Conservation (phyloP, 2,329 filamentous ascomycete genomes). For the Magnaporthiopsis incrustans region DNA sequence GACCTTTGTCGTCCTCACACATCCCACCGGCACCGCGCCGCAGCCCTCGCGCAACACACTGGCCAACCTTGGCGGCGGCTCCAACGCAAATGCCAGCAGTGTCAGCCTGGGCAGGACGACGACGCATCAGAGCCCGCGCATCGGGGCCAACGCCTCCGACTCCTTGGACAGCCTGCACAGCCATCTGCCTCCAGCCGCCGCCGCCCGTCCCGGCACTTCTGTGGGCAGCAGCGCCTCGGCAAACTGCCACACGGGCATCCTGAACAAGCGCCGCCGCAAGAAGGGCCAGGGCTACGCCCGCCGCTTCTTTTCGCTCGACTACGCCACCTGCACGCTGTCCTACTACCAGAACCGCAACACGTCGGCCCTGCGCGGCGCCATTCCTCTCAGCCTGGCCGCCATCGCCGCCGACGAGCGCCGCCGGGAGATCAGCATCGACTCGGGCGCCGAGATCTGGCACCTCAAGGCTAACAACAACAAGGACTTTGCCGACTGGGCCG, state of each 20-base stretch:
- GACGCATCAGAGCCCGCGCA: slow-evolving; percentile 32
- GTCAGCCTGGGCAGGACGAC: slow-evolving; percentile 43
- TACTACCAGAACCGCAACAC: slow-evolving; percentile 96
- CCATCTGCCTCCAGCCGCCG: slow-evolving; percentile 21
- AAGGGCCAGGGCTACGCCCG: slow-evolving; percentile 88
- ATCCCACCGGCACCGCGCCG: slow-evolving; percentile 73
- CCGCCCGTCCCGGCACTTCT: not conserved
- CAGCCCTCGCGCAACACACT: slow-evolving; percentile 66
- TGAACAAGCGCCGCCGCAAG: slow-evolving; percentile 88
- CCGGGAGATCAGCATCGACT: slow-evolving; percentile 92
- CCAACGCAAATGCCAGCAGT: slow-evolving; percentile 33
- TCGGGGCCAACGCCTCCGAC: slow-evolving; percentile 38
- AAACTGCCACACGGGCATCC: slow-evolving; percentile 71
- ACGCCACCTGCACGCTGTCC: slow-evolving; percentile 85
- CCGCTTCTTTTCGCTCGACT: slow-evolving; percentile 93
- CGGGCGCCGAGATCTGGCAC: slow-evolving; percentile 95
- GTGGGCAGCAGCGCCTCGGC: slow-evolving; percentile 18
- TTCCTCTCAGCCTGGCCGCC: slow-evolving; percentile 83
- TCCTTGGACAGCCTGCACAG: slow-evolving; percentile 56
- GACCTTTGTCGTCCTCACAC: slow-evolving; percentile 89
- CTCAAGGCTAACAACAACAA: slow-evolving; percentile 72
- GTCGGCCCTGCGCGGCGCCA: slow-evolving; percentile 82
- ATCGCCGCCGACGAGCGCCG: slow-evolving; percentile 83
- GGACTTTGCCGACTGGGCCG: slow-evolving; percentile 84
- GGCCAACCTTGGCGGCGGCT: slow-evolving; percentile 43